Base-by-base conservation (phyloP, 2,329 filamentous ascomycete genomes). In the Alternaria panax region DNA sequence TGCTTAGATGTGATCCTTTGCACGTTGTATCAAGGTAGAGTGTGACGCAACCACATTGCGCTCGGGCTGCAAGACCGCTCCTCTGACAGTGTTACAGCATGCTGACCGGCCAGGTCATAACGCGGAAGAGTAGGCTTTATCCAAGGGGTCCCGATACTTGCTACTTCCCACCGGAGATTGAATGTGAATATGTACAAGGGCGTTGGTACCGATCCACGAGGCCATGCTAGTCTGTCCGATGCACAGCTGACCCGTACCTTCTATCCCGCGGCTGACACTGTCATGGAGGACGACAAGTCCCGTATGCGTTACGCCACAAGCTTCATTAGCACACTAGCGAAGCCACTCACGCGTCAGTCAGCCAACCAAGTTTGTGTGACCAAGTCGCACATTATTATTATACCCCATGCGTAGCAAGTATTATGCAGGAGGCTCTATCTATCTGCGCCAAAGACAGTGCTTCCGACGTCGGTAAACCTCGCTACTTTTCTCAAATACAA, bases 11-110 rank as follows among this genome's bases (percentile, higher is more conserved):
- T 63, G 59, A 62, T 65, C 56, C 45, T 57, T 27, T 59, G 54
- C n/a, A 7, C 20, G 38, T 67, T 68, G 67, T 73, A 69, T 67
- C 67, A 71, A 72, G 69, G 63, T 69, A 61, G 59, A 60, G 63
- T 64, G 59, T 60, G 51, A 71, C 65, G 67, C 72, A 72, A 68
- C 64, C 62, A 67, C 45, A 34, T 48, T 16, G 45, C 30, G 36
- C 56, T 60, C 66, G 57, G 38, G 42, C 54, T 45, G 52, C 57
- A 40, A 41, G 18, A 40, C 47, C 38, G 32, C 36, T 46, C 59
- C 64, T 62, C 52, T 57, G 65, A 68, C 67, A 67, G 62, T 68
- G 61, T 61, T 34, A 62, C 60, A 54, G 42, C 55, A 59, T 51
- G 45, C 28, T 58, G 54, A 63, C 59, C 59, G 53, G 60, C 50